A percentile compares a stretch with the other conserved stretches of the same genome.
phyloP scores from a whole-genome alignment of 768 basidiomycete species.

The Suillus discolor region DNA sequence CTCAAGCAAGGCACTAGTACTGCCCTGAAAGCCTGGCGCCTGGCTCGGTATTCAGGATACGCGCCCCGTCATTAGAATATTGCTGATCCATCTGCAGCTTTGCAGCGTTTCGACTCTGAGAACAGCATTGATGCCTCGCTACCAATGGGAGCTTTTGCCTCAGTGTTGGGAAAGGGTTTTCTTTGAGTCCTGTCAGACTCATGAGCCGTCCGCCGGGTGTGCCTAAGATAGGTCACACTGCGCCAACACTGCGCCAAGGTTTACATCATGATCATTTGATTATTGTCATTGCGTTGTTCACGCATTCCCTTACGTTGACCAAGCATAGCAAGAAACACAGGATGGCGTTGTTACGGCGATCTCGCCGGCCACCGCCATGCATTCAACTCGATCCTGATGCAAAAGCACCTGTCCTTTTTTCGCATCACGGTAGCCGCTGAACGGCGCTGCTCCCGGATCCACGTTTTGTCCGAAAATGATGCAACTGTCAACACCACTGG shows the following conservation, averaged over 20 bases:
- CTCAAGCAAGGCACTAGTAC: too few relatives aligned
- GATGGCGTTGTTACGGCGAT: not conserved
- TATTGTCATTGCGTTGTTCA: not conserved
- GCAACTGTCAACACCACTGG: constrained; percentile 3
- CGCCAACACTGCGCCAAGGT: not conserved
- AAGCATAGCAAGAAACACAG: constrained; percentile 1
- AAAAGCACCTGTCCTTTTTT: not conserved
- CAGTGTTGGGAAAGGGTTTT: too few relatives aligned
- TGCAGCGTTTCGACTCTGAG: too few relatives aligned
- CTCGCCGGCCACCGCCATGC: not conserved
- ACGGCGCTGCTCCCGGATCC: not conserved
- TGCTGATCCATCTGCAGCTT: too few relatives aligned
- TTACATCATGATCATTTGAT: not conserved
- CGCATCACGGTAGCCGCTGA: not conserved
- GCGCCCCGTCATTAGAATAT: too few relatives aligned
- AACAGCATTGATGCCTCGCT: too few relatives aligned
- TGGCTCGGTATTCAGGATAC: too few relatives aligned
- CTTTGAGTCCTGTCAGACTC: too few relatives aligned
- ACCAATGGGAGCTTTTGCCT: too few relatives aligned
- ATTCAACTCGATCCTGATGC: not conserved
- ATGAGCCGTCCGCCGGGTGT: not conserved
- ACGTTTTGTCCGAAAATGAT: constrained; percentile 4
- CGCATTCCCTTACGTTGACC: not conserved
- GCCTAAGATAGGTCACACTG: not conserved
- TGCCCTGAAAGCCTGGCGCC: too few relatives aligned